Conservation (phyloP, 495 filamentous ascomycete species). For the Sordaria brevicollis region DNA sequence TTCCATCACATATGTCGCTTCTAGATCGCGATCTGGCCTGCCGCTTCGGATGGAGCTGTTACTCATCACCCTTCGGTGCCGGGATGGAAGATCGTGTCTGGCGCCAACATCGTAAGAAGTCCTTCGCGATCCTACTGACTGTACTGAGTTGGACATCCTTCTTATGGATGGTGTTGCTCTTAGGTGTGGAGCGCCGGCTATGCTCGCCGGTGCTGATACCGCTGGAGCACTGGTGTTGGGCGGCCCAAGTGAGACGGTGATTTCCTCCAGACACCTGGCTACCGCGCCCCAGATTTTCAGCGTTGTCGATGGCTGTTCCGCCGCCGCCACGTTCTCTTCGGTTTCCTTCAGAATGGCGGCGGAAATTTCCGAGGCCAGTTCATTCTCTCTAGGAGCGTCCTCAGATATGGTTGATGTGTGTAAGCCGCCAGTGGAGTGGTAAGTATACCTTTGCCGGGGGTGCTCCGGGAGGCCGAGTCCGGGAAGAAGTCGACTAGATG, state of each 20-base stretch:
- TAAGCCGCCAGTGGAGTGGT: background rate
- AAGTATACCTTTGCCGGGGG: background rate
- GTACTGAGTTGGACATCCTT: background rate
- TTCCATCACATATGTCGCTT: background rate
- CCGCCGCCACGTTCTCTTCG: background rate
- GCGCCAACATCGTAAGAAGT: background rate
- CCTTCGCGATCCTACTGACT: background rate
- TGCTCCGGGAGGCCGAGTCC: background rate
- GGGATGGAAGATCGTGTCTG: background rate
- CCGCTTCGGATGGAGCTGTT: background rate
- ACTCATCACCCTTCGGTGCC: background rate
- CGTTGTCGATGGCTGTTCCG: background rate
- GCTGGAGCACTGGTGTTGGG: background rate
- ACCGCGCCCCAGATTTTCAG: slow-evolving; percentile 1
- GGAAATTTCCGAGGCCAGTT: background rate
- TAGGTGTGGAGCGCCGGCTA: background rate
- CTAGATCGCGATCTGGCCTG: background rate
- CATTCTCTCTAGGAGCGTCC: background rate
- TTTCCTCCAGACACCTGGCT: slow-evolving; percentile 2
- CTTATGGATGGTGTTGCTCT: background rate
- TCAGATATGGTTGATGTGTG: background rate
- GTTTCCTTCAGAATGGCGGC: background rate
- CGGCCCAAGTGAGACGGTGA: background rate
- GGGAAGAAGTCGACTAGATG: background rate
- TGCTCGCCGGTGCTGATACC: background rate